These are phyloP conservation scores for Erigeron philadelphicus DNA, from an alignment of 140 eudicot genomes.

Conservation along the genomic window DNA sequence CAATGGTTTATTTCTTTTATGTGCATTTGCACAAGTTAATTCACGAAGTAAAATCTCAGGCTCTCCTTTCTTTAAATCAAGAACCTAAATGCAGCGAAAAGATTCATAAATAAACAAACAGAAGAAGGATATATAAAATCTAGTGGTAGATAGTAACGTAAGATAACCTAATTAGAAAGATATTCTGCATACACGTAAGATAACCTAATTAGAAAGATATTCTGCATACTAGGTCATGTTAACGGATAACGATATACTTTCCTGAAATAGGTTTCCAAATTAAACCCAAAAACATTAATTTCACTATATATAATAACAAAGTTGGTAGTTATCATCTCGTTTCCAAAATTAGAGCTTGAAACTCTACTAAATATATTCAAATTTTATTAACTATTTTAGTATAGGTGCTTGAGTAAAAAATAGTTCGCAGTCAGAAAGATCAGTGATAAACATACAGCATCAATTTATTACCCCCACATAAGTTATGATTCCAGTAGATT, in stretches of 20 bases:
- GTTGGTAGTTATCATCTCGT: neutral
- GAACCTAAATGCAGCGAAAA: slow-evolving; percentile 37
- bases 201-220: slow-evolving; percentile 1
- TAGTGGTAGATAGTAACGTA: neutral
- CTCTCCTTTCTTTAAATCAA: slow-evolving; percentile 41
- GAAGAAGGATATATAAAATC: neutral
- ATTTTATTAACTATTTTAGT: neutral
- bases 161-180: slow-evolving; percentile 5
- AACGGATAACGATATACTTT: neutral
- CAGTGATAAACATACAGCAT: neutral
- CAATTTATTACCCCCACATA: neutral
- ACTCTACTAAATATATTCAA: slow-evolving; percentile 2
- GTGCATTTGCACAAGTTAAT: slow-evolving; percentile 26
- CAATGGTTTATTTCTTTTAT: slow-evolving; percentile 23
- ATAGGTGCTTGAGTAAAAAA: too few relatives aligned
- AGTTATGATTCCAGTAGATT: slow-evolving; percentile 4
- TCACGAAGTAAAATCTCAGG: slow-evolving; percentile 40
- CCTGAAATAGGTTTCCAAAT: slow-evolving; percentile 8
- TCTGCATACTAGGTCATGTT: slow-evolving; percentile 5
- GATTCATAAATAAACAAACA: neutral
- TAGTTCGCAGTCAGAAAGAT: too few relatives aligned
- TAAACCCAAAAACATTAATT: neutral
- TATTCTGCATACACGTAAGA: neutral
- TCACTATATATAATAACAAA: slow-evolving; percentile 2
- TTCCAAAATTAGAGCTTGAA: neutral